Evolutionary conservation across 495 filamentous ascomycete species (phyloP), one percentile per base, ranked within the genome.

Genomic region (Penicillium coffeae): DNA sequence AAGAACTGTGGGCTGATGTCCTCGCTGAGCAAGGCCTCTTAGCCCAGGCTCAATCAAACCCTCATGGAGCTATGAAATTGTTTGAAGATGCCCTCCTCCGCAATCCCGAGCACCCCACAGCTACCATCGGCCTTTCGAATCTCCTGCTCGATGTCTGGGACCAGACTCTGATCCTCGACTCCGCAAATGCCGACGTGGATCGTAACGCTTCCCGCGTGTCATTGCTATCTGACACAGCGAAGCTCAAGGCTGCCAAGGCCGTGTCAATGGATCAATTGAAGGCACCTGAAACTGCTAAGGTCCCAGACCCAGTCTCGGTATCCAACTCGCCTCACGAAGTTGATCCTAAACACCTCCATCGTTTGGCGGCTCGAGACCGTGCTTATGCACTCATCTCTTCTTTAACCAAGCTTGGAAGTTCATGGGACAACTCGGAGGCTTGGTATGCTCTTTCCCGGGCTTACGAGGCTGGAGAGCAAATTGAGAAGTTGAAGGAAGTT

Each of bases 351-450:
- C 74, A 86, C 20, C 73, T 89, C 20, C 86, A 90, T 60, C 80
- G 87, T 14, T 77, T 93, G n/a, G 85, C 87, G 13, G 87, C 89
- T 21, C 80, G 89, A 21, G 91, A 97, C 59, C 79, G 94, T 15
- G 93, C 94, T 1, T 89, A 88, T 59, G 84, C 81, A 10, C 75
- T 97, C 36, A 78, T 98, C 0, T 85, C 83, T 7, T 77, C 78
- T 2, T 74, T 97, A 45, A 96, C 89, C 2, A 91, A 87, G 68
- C 77, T 88, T 2, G 90, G 90, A n/a, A 74, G 69, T 21, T 91
- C 90, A 4, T 97, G 94, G 94, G 89, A 96, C 63, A 80, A 84
- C 58, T 82, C 84, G n/a, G 93, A 96, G 62, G 93, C 91, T 15
- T 98, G 93, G 93, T 90, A 86, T 58, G 82, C 84, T 8, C 78